Conservation (phyloP, 345 rosid genomes). For the Citrus hindsii region DNA sequence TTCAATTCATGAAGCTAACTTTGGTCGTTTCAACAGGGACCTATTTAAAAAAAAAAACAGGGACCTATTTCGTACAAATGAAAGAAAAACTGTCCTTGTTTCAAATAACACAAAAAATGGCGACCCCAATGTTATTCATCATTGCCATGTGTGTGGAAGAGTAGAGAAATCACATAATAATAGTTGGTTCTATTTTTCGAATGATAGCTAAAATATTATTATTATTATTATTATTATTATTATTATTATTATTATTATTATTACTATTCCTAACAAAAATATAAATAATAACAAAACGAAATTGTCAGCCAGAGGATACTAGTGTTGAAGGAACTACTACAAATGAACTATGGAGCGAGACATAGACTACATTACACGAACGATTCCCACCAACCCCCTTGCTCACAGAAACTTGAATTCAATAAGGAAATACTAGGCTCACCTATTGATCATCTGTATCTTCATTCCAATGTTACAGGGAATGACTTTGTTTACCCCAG, state of each 20-base stretch:
- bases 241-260: not conserved
- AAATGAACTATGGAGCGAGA: conserved; percentile 9
- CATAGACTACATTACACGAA: conserved; percentile 16
- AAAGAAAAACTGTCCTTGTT: not conserved
- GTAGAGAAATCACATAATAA: too few relatives aligned
- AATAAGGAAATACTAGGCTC: conserved; percentile 8
- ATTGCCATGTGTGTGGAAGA: not conserved
- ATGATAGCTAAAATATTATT: not conserved
- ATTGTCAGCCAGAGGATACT: conserved; percentile 12
- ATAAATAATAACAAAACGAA: conserved; percentile 17
- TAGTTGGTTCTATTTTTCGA: not conserved
- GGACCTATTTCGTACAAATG: not conserved
- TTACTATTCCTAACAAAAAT: conserved; percentile 14
- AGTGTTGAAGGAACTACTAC: conserved; percentile 10
- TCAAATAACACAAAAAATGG: not conserved
- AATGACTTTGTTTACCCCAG: not conserved
- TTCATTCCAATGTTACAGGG: not conserved
- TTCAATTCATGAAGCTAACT: too few relatives aligned
- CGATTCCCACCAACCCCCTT: not conserved
- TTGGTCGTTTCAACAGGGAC: not conserved
- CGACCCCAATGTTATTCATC: not conserved
- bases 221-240: not conserved
- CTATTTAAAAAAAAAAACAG: not conserved
- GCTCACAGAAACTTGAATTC: not conserved
- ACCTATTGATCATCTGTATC: conserved; percentile 13